Evolutionary conservation across 495 filamentous ascomycete genomes (phyloP).

Genomic region (Tuber melanosporum): DNA sequence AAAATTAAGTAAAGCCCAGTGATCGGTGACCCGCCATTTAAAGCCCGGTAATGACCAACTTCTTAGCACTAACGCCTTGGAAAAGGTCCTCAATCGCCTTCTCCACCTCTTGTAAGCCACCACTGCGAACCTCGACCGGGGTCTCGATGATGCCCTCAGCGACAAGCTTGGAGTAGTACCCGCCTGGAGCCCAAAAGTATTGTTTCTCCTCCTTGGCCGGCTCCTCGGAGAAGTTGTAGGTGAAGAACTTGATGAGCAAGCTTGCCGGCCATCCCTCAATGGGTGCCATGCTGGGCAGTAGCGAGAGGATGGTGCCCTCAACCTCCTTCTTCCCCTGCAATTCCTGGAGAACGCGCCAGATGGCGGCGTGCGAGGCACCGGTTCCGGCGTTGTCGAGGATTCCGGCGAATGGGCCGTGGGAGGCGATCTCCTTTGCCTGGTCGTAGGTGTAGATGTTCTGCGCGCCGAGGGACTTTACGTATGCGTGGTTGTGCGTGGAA

Average conservation of each 20-base stretch:
- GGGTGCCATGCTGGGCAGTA: constrained; percentile 6
- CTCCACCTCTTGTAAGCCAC: constrained; percentile 12
- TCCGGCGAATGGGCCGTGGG: constrained; percentile 11
- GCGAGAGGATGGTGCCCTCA: constrained; percentile 1
- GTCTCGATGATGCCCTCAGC: constrained; percentile 13
- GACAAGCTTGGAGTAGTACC: constrained; percentile 4
- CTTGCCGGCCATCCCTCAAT: constrained; percentile 1
- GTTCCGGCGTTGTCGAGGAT: constrained; percentile 18
- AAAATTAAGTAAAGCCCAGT: not conserved
- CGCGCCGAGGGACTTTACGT: constrained; percentile 37
- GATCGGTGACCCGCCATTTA: not conserved
- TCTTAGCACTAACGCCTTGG: constrained; percentile 21
- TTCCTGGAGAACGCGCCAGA: constrained; percentile 10
- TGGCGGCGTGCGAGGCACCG: constrained; percentile 10
- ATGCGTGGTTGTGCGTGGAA: constrained; percentile 37
- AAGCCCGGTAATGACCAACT: constrained; percentile 8
- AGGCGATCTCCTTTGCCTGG: constrained; percentile 9
- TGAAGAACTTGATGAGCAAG: constrained; percentile 1
- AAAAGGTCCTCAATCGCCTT: constrained; percentile 6
- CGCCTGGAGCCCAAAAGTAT: constrained; percentile 5
- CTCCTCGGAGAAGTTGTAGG: not conserved
- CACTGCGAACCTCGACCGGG: constrained; percentile 12
- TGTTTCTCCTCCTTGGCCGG: constrained; percentile 6
- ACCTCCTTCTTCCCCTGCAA: not conserved
- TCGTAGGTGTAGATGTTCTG: constrained; percentile 33